Evolutionary conservation across 495 filamentous ascomycete species (phyloP), one percentile per base, ranked within the genome.

Genomic region (Aspergillus coremiiformis): DNA sequence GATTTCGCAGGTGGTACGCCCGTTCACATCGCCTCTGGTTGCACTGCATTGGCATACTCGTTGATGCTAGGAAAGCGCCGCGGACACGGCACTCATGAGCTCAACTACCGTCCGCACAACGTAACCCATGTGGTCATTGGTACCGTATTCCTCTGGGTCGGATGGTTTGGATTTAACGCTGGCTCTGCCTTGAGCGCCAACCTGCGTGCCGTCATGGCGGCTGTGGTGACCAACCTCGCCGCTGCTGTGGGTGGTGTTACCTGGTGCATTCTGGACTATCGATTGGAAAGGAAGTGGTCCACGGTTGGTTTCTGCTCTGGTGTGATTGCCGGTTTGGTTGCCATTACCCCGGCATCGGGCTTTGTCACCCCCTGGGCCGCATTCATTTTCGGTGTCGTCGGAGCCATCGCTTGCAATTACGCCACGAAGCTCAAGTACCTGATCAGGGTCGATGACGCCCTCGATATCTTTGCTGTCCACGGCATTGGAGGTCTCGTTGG

Each of bases 151-250:
- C 84, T 98, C 39, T 98, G 93, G 93, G 90, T 97, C 43, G 93
- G 93, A 23, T 98, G 93, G 93, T 96, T 96, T 65, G 93, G 93
- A 45, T 98, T 98, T 81, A 98, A 98, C 64, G 93, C 87, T 47
- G 93, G 93, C 52, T 89, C 84, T 20, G 93, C 92, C n/a, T 78
- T 95, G 33, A 78, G 82, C 37, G 91, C 90, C 54, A 96, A 95
- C 71, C 70, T 95, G 69, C 85, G 93, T 24, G 59, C 93, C 49
- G 75, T 78, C 30, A 80, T 80, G 77, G 77, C 77, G 41, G 76
- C 76, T 19, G 75, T 79, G n/a, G 74, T 78, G 22, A 80, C 77
- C 47, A 80, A 80, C 60, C 62, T 80, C 19, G 73, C 77, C 47
- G 77, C 77, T 37, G 71, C 72, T 1, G 74, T 91, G 30, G 93